Evolutionary conservation across 176 grass and related monocot genomes (phyloP).

Genomic region (Zea luxurians): DNA sequence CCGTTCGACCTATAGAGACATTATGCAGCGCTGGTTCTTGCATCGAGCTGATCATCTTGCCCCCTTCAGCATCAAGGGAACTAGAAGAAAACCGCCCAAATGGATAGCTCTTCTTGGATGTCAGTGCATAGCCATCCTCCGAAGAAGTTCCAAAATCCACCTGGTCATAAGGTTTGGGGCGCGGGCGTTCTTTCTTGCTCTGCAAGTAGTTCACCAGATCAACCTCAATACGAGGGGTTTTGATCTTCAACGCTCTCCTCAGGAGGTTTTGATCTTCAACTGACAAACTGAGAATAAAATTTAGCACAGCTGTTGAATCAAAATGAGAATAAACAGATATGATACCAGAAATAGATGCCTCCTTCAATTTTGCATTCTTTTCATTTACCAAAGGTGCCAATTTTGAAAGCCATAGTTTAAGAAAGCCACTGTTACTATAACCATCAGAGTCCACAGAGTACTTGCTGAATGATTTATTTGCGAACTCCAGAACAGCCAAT

Average conservation of each 20-base stretch:
- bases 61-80: conserved; percentile 67
- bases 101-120: conserved; percentile 71
- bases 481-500: conserved; percentile 90
- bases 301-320: conserved; percentile 91
- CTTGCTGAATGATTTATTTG: conserved; percentile 85
- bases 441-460: conserved; percentile 81
- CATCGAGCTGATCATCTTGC: conserved; percentile 47
- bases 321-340: conserved; percentile 97
- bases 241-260: conserved; percentile 92
- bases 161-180: conserved; percentile 86
- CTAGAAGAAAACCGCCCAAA: conserved; percentile 79
- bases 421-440: conserved; percentile 89
- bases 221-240: conserved; percentile 97
- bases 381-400: conserved; percentile 90
- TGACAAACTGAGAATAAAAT: conserved; percentile 94
- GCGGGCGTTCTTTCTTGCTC: conserved; percentile 93
- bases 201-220: conserved; percentile 99
- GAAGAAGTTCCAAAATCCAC: conserved; percentile 89
- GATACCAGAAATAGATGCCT: conserved; percentile 91
- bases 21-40: conserved; percentile 53
- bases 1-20: conserved; percentile 40
- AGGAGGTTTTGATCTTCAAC: conserved; percentile 95
- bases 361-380: conserved; percentile 95
- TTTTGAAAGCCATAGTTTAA: conserved; percentile 97
- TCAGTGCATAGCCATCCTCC: conserved; percentile 74